Percentiles rank a stretch among this genome's conserved stretches.
Conservation (phyloP, 2,329 filamentous ascomycete genomes). For the Colletotrichum tofieldiae region DNA sequence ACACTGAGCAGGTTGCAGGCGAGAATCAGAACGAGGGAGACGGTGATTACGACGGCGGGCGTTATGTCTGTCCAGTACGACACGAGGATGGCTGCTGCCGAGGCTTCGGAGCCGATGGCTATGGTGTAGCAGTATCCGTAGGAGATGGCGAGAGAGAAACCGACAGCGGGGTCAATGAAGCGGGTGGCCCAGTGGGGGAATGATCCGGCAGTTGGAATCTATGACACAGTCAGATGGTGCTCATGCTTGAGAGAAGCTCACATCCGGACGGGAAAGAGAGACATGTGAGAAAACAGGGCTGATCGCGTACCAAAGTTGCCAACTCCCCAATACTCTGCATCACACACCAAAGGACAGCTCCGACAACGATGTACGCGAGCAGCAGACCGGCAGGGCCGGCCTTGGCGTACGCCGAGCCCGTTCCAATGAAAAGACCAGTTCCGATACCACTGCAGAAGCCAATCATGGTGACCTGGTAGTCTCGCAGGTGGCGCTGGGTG, state of each 20-base stretch:
- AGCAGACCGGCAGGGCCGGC: constrained; percentile 62
- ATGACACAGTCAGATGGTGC: neutral
- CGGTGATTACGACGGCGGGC: constrained; percentile 60
- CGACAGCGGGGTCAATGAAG: constrained; percentile 60
- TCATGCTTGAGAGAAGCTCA: constrained; percentile 58
- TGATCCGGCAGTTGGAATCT: constrained; percentile 44
- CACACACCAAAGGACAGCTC: constrained; percentile 63
- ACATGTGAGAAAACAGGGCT: constrained; percentile 46
- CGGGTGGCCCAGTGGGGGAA: constrained; percentile 48
- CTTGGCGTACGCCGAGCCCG: constrained; percentile 56
- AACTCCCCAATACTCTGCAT: constrained; percentile 63
- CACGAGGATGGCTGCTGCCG: constrained; percentile 59
- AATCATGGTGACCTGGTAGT: constrained; percentile 67
- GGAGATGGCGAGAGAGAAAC: constrained; percentile 63
- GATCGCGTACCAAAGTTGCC: constrained; percentile 50
- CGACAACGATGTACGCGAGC: constrained; percentile 60
- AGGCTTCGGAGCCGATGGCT: constrained; percentile 61
- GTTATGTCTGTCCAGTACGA: constrained; percentile 61
- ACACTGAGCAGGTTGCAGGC: constrained; percentile 59
- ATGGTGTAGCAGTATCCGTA: constrained; percentile 63
- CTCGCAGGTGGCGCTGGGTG: constrained; percentile 42
- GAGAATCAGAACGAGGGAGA: constrained; percentile 59
- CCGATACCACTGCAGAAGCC: constrained; percentile 63
- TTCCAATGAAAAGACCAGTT: constrained; percentile 64
- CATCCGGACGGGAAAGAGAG: constrained; percentile 58